Evolutionary conservation across 2,329 filamentous ascomycete genomes (phyloP).

Genomic region (Sclerotinia sclerotiorum): DNA sequence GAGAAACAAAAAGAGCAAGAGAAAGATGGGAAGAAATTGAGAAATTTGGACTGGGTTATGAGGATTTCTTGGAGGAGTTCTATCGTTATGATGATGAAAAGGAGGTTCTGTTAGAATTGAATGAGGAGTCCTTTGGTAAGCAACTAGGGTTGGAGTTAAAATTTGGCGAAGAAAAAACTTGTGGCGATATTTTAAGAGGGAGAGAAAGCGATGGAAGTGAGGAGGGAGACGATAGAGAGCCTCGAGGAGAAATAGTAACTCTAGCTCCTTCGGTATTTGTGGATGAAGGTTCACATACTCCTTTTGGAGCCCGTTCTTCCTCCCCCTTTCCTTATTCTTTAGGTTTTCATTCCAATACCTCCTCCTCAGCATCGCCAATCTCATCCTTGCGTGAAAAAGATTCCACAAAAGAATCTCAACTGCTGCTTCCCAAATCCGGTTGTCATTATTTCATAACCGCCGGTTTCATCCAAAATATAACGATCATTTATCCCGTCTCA

Average conservation of each 20-base stretch:
- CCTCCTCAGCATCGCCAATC: neutral
- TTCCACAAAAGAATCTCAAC: neutral
- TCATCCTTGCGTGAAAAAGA: too few relatives aligned
- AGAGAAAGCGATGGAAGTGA: neutral
- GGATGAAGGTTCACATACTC: neutral
- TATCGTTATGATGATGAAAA: too few relatives aligned
- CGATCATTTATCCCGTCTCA: neutral
- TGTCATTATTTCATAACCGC: neutral
- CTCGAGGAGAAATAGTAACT: neutral
- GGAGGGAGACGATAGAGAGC: neutral
- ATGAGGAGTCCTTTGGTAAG: neutral
- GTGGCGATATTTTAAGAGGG: neutral
- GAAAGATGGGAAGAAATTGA: constrained; percentile 5
- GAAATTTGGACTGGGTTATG: neutral
- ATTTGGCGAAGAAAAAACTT: neutral
- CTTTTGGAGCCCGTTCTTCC: neutral
- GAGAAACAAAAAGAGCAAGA: neutral
- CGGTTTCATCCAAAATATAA: neutral
- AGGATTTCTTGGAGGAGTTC: neutral
- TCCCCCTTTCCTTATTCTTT: neutral
- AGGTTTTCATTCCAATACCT: neutral
- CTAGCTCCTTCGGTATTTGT: neutral
- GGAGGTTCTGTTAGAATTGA: neutral
- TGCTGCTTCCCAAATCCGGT: neutral
- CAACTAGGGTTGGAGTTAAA: neutral